Evolutionary conservation across 805 yeast genomes (phyloP).

Genomic region (Candida takata): DNA sequence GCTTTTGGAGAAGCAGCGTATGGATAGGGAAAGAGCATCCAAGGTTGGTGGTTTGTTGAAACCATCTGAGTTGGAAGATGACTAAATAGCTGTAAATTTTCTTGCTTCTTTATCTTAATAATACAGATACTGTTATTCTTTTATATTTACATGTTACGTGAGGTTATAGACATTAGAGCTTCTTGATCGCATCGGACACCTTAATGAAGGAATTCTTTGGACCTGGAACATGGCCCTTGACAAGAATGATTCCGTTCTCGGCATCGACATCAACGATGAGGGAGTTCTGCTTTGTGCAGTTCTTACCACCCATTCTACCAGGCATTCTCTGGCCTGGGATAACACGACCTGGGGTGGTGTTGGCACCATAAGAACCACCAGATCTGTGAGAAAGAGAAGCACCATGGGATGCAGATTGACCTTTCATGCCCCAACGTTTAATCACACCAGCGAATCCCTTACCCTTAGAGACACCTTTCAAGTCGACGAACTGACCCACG

Average conservation of each 20-base stretch:
- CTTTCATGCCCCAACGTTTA: constrained; percentile 88
- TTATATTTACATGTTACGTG: constrained; percentile 9
- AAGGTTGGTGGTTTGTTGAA: constrained; percentile 90
- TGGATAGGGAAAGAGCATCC: constrained; percentile 74
- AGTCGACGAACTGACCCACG: constrained; percentile 77
- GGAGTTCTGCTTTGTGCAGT: constrained; percentile 67
- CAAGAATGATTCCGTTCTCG: constrained; percentile 70
- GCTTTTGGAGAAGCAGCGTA: constrained; percentile 54
- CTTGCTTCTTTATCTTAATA: neutral
- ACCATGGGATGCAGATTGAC: constrained; percentile 94
- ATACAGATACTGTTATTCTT: neutral
- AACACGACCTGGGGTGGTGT: constrained; percentile 93
- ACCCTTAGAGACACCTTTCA: constrained; percentile 77
- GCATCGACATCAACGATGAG: constrained; percentile 75
- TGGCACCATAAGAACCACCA: constrained; percentile 96
- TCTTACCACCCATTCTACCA: constrained; percentile 85
- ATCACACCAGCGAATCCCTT: constrained; percentile 98
- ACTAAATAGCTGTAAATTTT: constrained; percentile 14
- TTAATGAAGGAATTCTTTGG: constrained; percentile 69
- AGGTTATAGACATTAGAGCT: constrained; percentile 1
- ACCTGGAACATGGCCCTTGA: constrained; percentile 90
- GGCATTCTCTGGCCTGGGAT: constrained; percentile 98
- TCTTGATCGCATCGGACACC: constrained; percentile 72
- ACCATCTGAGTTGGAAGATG: constrained; percentile 91
- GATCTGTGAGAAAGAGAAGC: constrained; percentile 88